Conservation (phyloP, 148 eudicot species). For the Suaeda aralocaspica region DNA sequence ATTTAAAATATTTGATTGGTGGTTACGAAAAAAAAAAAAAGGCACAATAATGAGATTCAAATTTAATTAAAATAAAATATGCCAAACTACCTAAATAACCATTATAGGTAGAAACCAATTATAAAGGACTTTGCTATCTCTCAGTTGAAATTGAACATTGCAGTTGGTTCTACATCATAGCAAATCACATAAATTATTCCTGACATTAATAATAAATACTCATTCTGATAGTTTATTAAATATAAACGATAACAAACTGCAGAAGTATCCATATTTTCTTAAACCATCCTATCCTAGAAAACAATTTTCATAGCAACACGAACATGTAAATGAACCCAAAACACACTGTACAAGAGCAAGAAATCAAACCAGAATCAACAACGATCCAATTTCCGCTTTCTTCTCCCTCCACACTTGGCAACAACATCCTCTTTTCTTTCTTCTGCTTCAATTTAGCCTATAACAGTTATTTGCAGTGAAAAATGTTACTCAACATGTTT, state of each 20-base stretch:
- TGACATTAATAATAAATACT: no score
- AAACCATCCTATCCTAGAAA: not conserved
- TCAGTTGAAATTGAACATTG: not conserved
- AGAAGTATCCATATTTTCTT: not conserved
- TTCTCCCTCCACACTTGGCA: slow-evolving; percentile 84
- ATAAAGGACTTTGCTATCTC: no score
- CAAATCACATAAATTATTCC: not conserved
- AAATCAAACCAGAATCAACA: slow-evolving; percentile 72
- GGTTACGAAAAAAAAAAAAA: not conserved
- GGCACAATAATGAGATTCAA: no score
- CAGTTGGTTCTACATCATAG: not conserved
- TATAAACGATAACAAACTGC: not conserved
- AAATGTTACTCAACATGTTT: not conserved
- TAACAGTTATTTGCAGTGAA: slow-evolving; percentile 1
- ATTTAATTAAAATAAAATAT: not conserved
- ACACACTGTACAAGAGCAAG: slow-evolving; percentile 2
- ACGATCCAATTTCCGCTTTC: slow-evolving; percentile 90
- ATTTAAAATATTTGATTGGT: not conserved
- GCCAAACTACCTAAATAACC: not conserved
- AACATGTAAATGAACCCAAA: not conserved
- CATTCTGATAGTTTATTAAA: no score
- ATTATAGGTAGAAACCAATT: not conserved
- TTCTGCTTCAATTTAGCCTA: slow-evolving; percentile 88
- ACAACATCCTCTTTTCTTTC: slow-evolving; percentile 70
- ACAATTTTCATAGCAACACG: not conserved